These are phyloP conservation scores for Sporisorium exsertum DNA, from an alignment of 1,284 basidiomycete genomes.

Conservation along the genomic window DNA sequence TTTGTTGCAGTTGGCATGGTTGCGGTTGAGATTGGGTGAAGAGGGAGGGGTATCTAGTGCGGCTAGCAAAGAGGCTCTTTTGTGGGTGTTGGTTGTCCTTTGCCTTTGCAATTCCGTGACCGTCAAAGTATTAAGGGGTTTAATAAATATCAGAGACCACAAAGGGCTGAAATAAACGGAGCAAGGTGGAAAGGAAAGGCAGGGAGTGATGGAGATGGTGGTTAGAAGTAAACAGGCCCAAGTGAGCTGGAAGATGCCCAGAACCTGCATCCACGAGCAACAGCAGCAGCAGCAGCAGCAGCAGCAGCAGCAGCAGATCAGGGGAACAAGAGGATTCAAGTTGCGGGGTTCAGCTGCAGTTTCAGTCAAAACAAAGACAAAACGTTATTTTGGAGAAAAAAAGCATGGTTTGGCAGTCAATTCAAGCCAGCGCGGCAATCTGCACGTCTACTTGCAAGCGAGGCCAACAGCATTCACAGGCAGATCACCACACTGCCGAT, in stretches of 20 bases:
- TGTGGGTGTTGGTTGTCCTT: background rate
- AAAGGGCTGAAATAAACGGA: background rate
- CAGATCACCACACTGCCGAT: background rate
- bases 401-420: background rate
- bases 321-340: background rate
- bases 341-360: slow-evolving; percentile 1
- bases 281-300: background rate
- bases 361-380: slow-evolving; percentile 1
- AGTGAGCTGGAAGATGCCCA: background rate
- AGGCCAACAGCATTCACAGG: background rate
- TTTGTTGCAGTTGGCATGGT: slow-evolving; percentile 34
- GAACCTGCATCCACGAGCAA: background rate
- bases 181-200: background rate
- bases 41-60: background rate
- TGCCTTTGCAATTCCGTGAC: background rate
- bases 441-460: slow-evolving; percentile 1
- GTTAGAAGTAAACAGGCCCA: background rate
- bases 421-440: background rate
- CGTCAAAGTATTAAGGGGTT: background rate
- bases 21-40: background rate
- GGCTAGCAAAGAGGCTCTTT: background rate
- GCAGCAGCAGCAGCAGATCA: background rate
- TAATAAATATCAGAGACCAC: background rate
- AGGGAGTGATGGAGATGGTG: background rate
- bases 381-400: background rate